A percentile compares a stretch with the other conserved stretches of the same genome.
These are phyloP conservation scores for Monosporascus sp. DNA, from an alignment of 2,329 filamentous ascomycete genomes.

Conservation along the genomic window DNA sequence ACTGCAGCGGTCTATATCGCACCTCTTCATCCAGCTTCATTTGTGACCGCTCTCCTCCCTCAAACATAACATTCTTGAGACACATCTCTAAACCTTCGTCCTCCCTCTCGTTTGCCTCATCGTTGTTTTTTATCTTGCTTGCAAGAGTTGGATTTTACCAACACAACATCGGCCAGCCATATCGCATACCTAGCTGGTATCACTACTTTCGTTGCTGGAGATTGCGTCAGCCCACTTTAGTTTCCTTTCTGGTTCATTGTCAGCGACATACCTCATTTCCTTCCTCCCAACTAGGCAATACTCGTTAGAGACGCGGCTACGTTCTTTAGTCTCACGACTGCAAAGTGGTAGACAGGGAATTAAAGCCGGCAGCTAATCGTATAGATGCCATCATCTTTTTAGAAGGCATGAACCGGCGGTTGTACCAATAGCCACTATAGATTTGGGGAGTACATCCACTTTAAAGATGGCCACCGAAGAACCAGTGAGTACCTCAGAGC, in stretches of 20 bases:
- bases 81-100: neutral
- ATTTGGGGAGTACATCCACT: constrained; percentile 14
- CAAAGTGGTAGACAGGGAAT: neutral
- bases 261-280: neutral
- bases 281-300: neutral
- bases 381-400: neutral
- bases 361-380: neutral
- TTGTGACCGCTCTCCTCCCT: neutral
- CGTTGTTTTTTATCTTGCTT: neutral
- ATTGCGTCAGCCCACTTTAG: neutral
- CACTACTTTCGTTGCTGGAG: neutral
- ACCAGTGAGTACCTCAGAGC: constrained; percentile 18
- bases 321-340: neutral
- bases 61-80: neutral
- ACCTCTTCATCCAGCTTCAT: neutral
- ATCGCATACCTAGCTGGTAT: neutral
- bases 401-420: constrained; percentile 20
- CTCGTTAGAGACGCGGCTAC: neutral
- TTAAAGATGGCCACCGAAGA: constrained; percentile 24
- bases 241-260: neutral
- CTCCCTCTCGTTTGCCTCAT: neutral
- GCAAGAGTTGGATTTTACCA: neutral
- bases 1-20: neutral
- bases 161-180: neutral
- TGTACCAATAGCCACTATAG: constrained; percentile 13